These are phyloP conservation scores for Xylaria arbuscula DNA, from an alignment of 2,329 filamentous ascomycete genomes.

Conservation along the genomic window DNA sequence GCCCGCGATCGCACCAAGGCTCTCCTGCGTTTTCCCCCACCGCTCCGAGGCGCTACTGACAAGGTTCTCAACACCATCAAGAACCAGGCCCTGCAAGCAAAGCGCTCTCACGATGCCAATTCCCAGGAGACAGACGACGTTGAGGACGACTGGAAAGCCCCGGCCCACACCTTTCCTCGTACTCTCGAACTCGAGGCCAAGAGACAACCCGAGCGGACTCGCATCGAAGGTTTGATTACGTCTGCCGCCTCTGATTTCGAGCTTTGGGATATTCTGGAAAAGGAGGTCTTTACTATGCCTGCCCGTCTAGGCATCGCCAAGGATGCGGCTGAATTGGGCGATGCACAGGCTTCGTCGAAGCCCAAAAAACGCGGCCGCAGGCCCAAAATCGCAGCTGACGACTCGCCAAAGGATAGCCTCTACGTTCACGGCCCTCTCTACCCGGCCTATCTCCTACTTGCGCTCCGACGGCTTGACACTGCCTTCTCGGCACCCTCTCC, in stretches of 20 bases:
- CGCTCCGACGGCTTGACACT: conserved; percentile 66
- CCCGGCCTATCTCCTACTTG: conserved; percentile 68
- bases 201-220: conserved; percentile 59
- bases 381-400: conserved; percentile 15
- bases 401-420: conserved; percentile 55
- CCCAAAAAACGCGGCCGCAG: conserved; percentile 28
- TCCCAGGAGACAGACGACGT: conserved; percentile 2
- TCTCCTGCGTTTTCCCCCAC: conserved; percentile 55
- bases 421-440: conserved; percentile 73
- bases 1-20: conserved; percentile 51
- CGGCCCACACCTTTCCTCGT: conserved; percentile 40
- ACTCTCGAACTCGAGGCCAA: conserved; percentile 54
- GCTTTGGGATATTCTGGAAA: conserved; percentile 74
- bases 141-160: conserved; percentile 42
- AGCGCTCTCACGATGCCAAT: neutral
- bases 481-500: conserved; percentile 69
- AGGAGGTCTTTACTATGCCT: conserved; percentile 73
- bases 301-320: conserved; percentile 63
- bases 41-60: conserved; percentile 54
- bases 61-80: conserved; percentile 53
- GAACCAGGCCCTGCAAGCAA: conserved; percentile 20
- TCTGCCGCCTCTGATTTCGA: conserved; percentile 69
- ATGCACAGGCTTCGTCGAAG: conserved; percentile 15
- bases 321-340: conserved; percentile 33
- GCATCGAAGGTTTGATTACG: conserved; percentile 66